These are phyloP conservation scores for Ceratocystis cacaofunesta DNA, from an alignment of 2,329 filamentous ascomycete species.

Conservation along the genomic window DNA sequence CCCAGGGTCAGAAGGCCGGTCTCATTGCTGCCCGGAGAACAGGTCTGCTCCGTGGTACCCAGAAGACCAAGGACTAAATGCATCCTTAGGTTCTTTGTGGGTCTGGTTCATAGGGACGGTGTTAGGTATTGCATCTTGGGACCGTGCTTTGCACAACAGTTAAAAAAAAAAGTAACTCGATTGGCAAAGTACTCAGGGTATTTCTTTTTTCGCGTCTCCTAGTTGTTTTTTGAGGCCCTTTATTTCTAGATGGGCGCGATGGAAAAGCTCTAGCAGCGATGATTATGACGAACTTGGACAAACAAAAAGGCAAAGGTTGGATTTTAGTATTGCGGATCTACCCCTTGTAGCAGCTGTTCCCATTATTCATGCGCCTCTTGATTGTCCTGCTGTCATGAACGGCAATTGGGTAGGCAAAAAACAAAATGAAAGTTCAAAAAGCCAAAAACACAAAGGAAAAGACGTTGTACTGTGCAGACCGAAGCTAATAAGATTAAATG, in stretches of 20 bases:
- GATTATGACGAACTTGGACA: slow-evolving; percentile 17
- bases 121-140: slow-evolving; percentile 47
- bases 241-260: slow-evolving; percentile 15
- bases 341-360: slow-evolving; percentile 10
- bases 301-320: slow-evolving; percentile 18
- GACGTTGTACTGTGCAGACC: neutral
- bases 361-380: slow-evolving; percentile 10
- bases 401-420: slow-evolving; percentile 15
- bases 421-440: slow-evolving; percentile 16
- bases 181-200: slow-evolving; percentile 26
- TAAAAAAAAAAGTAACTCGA: slow-evolving; percentile 30
- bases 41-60: slow-evolving; percentile 99
- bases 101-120: slow-evolving; percentile 36
- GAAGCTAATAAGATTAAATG: neutral
- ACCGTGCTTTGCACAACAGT: slow-evolving; percentile 34
- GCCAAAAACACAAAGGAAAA: neutral
- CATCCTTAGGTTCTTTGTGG: slow-evolving; percentile 17
- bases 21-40: slow-evolving; percentile 99
- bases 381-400: slow-evolving; percentile 10
- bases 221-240: slow-evolving; percentile 11
- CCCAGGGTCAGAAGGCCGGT: slow-evolving; percentile 99
- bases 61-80: slow-evolving; percentile 95
- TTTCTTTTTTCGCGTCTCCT: slow-evolving; percentile 13
- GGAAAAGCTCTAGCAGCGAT: slow-evolving; percentile 15
- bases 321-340: slow-evolving; percentile 16